Percentiles rank a stretch among this genome's conserved stretches.
Evolutionary conservation across 305 asterid genomes (phyloP).

Genomic region (Lippia alba): DNA sequence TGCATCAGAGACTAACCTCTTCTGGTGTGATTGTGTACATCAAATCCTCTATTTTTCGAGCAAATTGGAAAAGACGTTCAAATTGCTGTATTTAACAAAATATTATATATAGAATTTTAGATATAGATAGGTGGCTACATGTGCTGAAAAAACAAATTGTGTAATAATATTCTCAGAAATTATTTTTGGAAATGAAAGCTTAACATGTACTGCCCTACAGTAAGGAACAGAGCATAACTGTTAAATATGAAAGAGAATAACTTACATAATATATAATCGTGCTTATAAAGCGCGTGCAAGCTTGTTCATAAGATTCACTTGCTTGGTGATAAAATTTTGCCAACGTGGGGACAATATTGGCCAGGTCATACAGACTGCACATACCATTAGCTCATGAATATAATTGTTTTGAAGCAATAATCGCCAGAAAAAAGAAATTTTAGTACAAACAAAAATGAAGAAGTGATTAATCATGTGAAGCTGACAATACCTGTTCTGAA

Average conservation of each 20-base stretch:
- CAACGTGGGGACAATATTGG: conserved; percentile 93
- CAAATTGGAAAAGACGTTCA: conserved; percentile 95
- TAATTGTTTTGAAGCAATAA: conserved; percentile 24
- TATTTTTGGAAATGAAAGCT: background rate
- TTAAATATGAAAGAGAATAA: conserved; percentile 35
- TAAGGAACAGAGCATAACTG: conserved; percentile 29
- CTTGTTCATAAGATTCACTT: conserved; percentile 96
- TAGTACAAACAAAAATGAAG: background rate
- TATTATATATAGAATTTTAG: background rate
- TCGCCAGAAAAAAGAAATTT: conserved; percentile 13
- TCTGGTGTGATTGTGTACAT: conserved; percentile 94
- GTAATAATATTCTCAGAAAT: conserved; percentile 14
- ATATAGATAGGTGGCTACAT: conserved; percentile 13
- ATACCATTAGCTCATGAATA: conserved; percentile 43
- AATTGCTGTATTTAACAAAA: conserved; percentile 76
- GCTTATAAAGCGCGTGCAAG: conserved; percentile 90
- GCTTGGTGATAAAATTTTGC: conserved; percentile 99
- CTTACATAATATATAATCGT: conserved; percentile 85
- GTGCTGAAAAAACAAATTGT: conserved; percentile 14
- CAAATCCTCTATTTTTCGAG: conserved; percentile 90
- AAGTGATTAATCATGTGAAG: conserved; percentile 17
- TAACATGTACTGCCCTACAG: background rate
- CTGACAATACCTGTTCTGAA: conserved; percentile 83
- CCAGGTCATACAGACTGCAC: conserved; percentile 96
- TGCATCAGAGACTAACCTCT: conserved; percentile 67